Base-by-base conservation (phyloP, 495 filamentous ascomycete species). In the Penicillium diatomitis region DNA sequence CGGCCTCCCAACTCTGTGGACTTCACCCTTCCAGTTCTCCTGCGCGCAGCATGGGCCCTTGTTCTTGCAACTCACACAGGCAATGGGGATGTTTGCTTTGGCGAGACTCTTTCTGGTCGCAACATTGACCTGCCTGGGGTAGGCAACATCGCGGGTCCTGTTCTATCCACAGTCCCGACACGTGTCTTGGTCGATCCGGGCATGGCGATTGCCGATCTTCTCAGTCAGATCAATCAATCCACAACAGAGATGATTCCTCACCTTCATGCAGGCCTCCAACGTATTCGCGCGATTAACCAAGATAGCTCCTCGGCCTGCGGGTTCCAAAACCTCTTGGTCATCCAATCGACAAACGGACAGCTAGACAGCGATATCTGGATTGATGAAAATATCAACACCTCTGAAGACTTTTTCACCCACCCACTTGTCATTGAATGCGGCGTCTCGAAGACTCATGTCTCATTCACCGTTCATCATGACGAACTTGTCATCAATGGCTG, bases 271-370 rank as follows among this genome's bases (percentile, higher is more conserved):
- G 74, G 73, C 30, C 57, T 76, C 0, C 70, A 73, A 39, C 57
- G 62, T 9, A 74, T 75, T 31, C 62, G 63, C 2, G 61, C 66
- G 10, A 51, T 77, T 9, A 66, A 60, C 49, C 48, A 44, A 4
- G 67, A 74, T 48, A 55, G 65, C 0, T 53, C 65, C 5, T 39
- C 53, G 48, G 84, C 80, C 7, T 87, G 82, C 54, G 78, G 83
- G 32, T 79, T 87, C 61, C 74, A 80, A 45, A 85, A 77, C 54
- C 54, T 85, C 6, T 66, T 85, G 4, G 75, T 78, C 1, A 76
- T 86, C 46, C 64, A 84, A 44, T 62, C 73, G 0, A 65, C 56
- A 0, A 63, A 67, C 5, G 55, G 53, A 4, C 43, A 54, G 3
- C 48, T 67, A 9, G 49, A 67, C 41, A 56, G 52, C 9, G 60